Evolutionary conservation across 2,329 filamentous ascomycete genomes (phyloP).

Genomic region (Raffaelea deltoideospora): DNA sequence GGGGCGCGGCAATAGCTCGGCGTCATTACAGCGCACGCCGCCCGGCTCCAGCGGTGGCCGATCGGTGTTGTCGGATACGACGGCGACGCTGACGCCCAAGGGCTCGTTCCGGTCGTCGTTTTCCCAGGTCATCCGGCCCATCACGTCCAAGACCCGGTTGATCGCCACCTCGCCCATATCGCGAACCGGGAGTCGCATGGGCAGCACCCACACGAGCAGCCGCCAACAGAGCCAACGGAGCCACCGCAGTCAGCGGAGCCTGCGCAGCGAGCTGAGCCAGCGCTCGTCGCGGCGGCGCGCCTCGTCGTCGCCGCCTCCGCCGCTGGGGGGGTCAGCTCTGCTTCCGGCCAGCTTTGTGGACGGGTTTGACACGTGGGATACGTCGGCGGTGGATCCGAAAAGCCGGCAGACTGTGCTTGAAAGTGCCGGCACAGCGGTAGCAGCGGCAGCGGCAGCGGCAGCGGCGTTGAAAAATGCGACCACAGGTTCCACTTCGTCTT

Average conservation of each 20-base stretch:
- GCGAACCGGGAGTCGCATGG: no score
- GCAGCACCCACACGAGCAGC: no score
- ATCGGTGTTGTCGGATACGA: no score
- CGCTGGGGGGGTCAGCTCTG: no score
- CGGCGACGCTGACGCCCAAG: conserved; percentile 30
- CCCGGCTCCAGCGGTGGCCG: conserved; percentile 29
- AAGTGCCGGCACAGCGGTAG: conserved; percentile 13
- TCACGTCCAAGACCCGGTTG: conserved; percentile 40
- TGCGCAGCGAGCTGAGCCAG: conserved; percentile 5
- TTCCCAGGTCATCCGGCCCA: conserved; percentile 34
- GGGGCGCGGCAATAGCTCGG: conserved; percentile 18
- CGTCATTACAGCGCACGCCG: conserved; percentile 21
- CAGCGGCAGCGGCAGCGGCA: no score
- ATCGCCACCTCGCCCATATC: no score
- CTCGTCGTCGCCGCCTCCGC: conserved; percentile 30
- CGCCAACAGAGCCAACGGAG: conserved; percentile 16
- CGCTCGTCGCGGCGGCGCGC: conserved; percentile 21
- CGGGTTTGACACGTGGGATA: conserved; percentile 64
- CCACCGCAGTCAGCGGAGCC: no score
- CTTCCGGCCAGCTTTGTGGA: conserved; percentile 32
- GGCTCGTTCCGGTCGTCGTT: conserved; percentile 33
- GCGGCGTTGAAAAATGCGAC: no score
- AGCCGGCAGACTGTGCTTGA: conserved; percentile 42
- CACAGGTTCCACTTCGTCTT: no score
- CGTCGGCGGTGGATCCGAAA: conserved; percentile 48